Base-by-base conservation (phyloP, 805 yeast genomes). In the Spathaspora hagerdaliae region DNA sequence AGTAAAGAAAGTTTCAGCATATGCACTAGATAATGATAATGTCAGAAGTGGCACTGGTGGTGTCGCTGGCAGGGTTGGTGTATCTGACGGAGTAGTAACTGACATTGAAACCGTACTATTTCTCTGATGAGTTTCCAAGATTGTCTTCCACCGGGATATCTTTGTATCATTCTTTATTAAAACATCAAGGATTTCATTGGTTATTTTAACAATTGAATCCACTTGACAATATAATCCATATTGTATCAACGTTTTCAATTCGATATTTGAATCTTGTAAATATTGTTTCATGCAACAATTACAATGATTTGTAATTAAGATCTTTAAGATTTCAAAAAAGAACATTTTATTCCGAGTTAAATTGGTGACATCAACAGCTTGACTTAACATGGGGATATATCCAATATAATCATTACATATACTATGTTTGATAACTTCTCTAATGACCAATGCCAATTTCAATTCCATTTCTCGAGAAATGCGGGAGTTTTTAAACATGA, bases 221-320 rank as follows among this genome's bases (percentile, higher is more conserved):
- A 59, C 57, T 48, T 68, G 56, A 36, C 57, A 53, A 7, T 67
- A 60, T 6, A 69, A 44, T 0, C 76, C 75, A 33, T 51, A 60
- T 44, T 69, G 74, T 4, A 70, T 45, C 29, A 67, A 45, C 0
- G 52, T 49, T 43, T 63, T 67, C 31, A 71, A 51, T 26, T 59
- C 58, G 1, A 42, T 49, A 12, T 56, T 51, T 2, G 47, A 44
- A 9, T 61, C 65, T 6, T 42, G 39, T 7, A 69, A 46, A 46
- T 63, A 63, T 1, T 63, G 65, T 13, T 38, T 50, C 65, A 69
- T 63, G 45, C 75, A 70, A 45, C 75, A 69, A 2, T 53, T 36
- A 8, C 44, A 31, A 44, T 72, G 77, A 5, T 38, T 46, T 15
- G 50, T 49, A 0, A 68, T 46, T 4, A 71, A 32, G 1, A 46